Evolutionary conservation across 1,139 yeast genomes (phyloP).

Genomic region (Williopsis jadinii): DNA sequence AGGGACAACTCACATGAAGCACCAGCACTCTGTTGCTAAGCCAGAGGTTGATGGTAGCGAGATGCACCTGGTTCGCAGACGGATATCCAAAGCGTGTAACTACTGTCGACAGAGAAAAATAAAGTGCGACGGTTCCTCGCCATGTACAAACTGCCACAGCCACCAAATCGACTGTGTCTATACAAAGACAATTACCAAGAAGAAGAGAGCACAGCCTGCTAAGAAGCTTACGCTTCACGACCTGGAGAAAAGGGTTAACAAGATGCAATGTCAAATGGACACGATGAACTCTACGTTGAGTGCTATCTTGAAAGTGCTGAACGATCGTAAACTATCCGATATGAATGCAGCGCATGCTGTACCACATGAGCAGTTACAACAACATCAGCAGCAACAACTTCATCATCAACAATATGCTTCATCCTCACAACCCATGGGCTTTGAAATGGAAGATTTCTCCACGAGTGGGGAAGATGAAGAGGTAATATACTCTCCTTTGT

Average conservation of each 20-base stretch:
- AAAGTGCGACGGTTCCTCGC: slow-evolving; percentile 61
- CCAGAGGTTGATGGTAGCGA: too few relatives aligned
- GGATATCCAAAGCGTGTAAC: slow-evolving; percentile 39
- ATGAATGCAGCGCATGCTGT: neutral
- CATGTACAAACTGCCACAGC: slow-evolving; percentile 54
- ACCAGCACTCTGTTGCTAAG: too few relatives aligned
- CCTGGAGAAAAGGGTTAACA: slow-evolving; percentile 15
- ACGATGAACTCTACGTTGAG: slow-evolving; percentile 8
- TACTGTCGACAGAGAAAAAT: slow-evolving; percentile 60
- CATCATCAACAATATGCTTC: too few relatives aligned
- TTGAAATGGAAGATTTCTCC: neutral
- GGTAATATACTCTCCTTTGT: slow-evolving; percentile 1
- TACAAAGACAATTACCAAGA: slow-evolving; percentile 18
- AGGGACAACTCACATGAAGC: too few relatives aligned
- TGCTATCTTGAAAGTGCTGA: slow-evolving; percentile 9
- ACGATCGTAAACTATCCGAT: slow-evolving; percentile 7
- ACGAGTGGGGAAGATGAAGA: neutral
- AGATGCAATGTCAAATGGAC: slow-evolving; percentile 14
- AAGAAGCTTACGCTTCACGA: slow-evolving; percentile 19
- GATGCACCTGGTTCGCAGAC: slow-evolving; percentile 11
- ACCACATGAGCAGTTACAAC: too few relatives aligned
- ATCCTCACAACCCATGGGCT: too few relatives aligned
- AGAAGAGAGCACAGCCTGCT: slow-evolving; percentile 9
- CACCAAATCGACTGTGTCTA: slow-evolving; percentile 26
- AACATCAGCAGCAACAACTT: too few relatives aligned